Evolutionary conservation across 768 basidiomycete species (phyloP), one percentile per base, ranked within the genome.

Genomic region (Sporobolomyces roseus): DNA sequence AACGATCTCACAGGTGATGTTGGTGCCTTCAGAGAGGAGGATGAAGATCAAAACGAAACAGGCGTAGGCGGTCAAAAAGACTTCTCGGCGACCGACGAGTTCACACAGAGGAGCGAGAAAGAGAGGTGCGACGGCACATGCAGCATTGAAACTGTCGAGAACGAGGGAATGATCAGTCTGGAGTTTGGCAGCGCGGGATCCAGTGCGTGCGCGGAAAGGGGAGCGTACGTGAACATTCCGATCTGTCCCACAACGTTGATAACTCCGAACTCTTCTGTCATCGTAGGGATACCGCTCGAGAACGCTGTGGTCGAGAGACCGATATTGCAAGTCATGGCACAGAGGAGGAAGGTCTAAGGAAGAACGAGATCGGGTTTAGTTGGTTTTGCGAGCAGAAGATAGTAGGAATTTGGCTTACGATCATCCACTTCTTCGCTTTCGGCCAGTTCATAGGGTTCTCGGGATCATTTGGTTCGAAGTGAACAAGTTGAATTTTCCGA

Each of bases 391-490:
- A n/a, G 38, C 10, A 41, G 38, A 17, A 41, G 38, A 41, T n/a
- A n/a, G n/a, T 41, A 17, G 38, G 38, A 27, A 23, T 38, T 9
- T 1, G 9, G 29, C 67, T 50, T 8, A 68, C 70, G 30, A 65
- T 68, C 46, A 63, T 49, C 70, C 66, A 65, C 49, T 72, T 68
- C 33, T 54, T 59, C 2, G 41, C 2, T 19, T 30, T 30, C 3
- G 63, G 59, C 70, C 65, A 67, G 70, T 62, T 64, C 29, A 69
- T 52, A 25, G 68, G 63, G 68, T 65, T 71, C 61, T 73, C 74
- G 4, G 75, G 75, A 59, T 75, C 75, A 35, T 66, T 63, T 30
- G 70, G 63, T 45, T 75, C 75, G 58, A 75, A 75, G 25, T 67
- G 61, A 25, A 75, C 64, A 19, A 75, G 62, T 14, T 66, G 63